Evolutionary conservation across 257 asterid genomes (phyloP), one percentile per base, ranked within the genome.

Genomic region (Striga asiatica): DNA sequence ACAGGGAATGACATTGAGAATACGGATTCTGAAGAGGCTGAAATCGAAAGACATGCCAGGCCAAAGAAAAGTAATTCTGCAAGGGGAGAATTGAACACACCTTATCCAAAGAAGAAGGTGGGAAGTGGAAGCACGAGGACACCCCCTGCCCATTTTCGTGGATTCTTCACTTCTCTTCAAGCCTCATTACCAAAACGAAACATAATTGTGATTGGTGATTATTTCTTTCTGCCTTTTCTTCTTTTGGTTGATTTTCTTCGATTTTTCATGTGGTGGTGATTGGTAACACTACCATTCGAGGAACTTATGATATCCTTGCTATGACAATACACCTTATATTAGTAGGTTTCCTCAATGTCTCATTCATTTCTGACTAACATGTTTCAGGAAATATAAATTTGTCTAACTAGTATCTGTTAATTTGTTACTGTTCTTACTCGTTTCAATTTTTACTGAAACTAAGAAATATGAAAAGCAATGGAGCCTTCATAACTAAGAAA

Each of bases 161-260:
- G n/a, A n/a, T n/a, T n/a, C n/a, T n/a, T n/a, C n/a, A n/a, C n/a
- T n/a, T n/a, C n/a, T n/a, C n/a, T n/a, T n/a, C n/a, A n/a, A n/a
- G n/a, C n/a, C n/a, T n/a, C n/a, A n/a, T n/a, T n/a, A n/a, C n/a
- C n/a, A n/a, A n/a, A n/a, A n/a, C n/a, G n/a, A n/a, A n/a, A n/a
- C n/a, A n/a, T n/a, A n/a, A n/a, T n/a, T n/a, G n/a, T n/a, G 17
- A 31, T 4, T 58, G 60, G 71, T 65, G 60, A 22, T 20, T 12
- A 6, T 50, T 53, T 69, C 8, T 14, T 1, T 7, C n/a, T 14
- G 8, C 12, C 10, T 12, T 35, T 12, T 14, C 2, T 7, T 35
- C 42, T 12, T 35, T 7, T 7, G 8, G 2, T 35, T 7, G 8
- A 2, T 35, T 7, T 35, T 35, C 2, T 14, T 35, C 12, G 8